These are phyloP conservation scores for Penicillium simplicissimum DNA, from an alignment of 495 filamentous ascomycete genomes.

Conservation along the genomic window DNA sequence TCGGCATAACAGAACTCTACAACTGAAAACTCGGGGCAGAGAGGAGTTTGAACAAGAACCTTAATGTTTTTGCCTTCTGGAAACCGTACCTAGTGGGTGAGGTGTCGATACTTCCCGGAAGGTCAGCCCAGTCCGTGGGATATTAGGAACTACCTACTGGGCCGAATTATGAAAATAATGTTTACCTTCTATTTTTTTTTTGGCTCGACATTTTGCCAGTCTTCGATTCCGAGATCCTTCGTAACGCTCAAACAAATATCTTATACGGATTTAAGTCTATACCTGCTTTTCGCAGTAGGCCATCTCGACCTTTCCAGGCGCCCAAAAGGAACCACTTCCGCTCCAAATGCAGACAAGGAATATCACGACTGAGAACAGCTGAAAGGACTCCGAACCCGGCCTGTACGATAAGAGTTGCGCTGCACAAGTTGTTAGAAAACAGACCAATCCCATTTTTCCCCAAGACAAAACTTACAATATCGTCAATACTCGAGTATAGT, in stretches of 20 bases:
- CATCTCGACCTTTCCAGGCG: not conserved
- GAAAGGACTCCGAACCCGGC: not conserved
- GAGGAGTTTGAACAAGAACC: no score
- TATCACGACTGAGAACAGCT: not conserved
- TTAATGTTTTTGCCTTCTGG: no score
- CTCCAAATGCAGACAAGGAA: not conserved
- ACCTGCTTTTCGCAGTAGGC: not conserved
- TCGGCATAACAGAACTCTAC: no score
- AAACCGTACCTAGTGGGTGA: no score
- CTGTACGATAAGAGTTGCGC: conserved; percentile 1
- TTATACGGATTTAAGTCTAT: not conserved
- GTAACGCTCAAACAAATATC: not conserved
- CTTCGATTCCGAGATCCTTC: not conserved
- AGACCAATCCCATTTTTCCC: no score
- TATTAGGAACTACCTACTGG: no score
- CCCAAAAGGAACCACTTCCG: not conserved
- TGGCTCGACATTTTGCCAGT: not conserved
- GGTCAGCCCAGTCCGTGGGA: no score
- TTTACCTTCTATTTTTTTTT: no score
- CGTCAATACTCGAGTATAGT: conserved; percentile 14
- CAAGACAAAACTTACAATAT: conserved; percentile 9
- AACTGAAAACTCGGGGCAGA: no score
- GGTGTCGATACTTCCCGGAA: no score
- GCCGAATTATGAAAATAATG: no score
- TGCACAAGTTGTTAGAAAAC: not conserved